A percentile compares a stretch with the other conserved stretches of the same genome.
Evolutionary conservation across 148 eudicot genomes (phyloP).

Genomic region (Fagopyrum esculentum): DNA sequence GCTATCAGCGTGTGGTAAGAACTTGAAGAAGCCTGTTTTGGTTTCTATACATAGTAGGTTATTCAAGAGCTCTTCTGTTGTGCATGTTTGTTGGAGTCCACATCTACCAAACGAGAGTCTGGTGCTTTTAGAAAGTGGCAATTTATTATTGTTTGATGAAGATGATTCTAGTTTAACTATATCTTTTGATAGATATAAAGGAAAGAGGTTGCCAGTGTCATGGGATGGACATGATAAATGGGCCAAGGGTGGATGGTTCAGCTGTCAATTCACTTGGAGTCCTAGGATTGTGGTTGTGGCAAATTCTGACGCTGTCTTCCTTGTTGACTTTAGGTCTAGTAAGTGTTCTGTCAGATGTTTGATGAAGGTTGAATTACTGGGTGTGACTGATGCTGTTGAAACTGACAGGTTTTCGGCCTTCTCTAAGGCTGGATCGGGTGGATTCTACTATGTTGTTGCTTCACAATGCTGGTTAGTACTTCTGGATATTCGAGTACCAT

Average conservation of each 20-base stretch:
- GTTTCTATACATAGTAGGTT: background rate
- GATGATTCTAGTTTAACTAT: constrained; percentile 13
- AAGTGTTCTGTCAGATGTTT: constrained; percentile 11
- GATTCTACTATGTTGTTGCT: constrained; percentile 43
- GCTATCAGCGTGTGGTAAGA: background rate
- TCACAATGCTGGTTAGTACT: constrained; percentile 45
- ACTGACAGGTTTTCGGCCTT: constrained; percentile 50
- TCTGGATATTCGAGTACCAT: constrained; percentile 63
- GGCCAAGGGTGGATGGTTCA: constrained; percentile 45
- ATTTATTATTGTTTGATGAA: constrained; percentile 54
- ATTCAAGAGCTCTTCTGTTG: constrained; percentile 8
- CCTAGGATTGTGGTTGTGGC: constrained; percentile 59
- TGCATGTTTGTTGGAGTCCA: constrained; percentile 10
- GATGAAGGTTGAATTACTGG: constrained; percentile 33
- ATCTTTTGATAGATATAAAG: constrained; percentile 18
- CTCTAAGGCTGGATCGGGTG: constrained; percentile 52
- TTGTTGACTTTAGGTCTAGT: constrained; percentile 56
- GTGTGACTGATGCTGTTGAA: constrained; percentile 14
- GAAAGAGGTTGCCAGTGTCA: constrained; percentile 32
- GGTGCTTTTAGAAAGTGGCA: constrained; percentile 51
- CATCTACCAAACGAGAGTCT: constrained; percentile 26
- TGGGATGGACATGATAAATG: constrained; percentile 30
- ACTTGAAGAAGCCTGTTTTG: background rate
- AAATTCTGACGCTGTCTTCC: constrained; percentile 45
- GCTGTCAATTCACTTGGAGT: constrained; percentile 84